Evolutionary conservation across 1,284 basidiomycete genomes (phyloP), one percentile per base, ranked within the genome.

Genomic region (Ustilago crameri): DNA sequence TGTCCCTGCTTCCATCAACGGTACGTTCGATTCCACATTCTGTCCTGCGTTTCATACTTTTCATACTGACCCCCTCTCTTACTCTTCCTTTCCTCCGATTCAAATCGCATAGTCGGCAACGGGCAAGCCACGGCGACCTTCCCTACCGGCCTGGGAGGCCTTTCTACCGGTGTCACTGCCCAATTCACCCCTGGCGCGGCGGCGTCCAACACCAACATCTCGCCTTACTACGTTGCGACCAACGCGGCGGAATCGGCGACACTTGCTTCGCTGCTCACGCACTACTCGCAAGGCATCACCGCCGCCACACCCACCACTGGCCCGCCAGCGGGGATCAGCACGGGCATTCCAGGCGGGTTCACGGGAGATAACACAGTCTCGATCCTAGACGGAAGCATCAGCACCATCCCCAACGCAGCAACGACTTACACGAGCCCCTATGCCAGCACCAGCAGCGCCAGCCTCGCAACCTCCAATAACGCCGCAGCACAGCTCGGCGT

Each of bases 301-400:
- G 69, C 69, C 10, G 44, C 63, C 9, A 59, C 59, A 1, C 69
- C 69, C 12, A 72, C 69, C 26, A 72, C 69, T 1, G 69, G 63
- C 0, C 54, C 59, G 8, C 69, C 69, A 0, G 30, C 45, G 1
- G 69, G 63, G 10, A 72, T 72, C 45, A 42, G 35, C 32, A 67
- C 63, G 0, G 69, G 69, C 17, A 26, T 67, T 9, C 44, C 63
- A 0, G 69, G 69, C 4, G 69, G 69, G 1, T 72, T 72, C 23
- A 67, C 63, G 0, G 69, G 69, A 4, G 12, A 44, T 1, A 54
- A 52, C 34, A 63, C 69, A 0, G 17, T 49, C 5, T 51, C 46
- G 15, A 54, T 71, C 10, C 32, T 71, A 1, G 68, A 71, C 14
- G 68, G 68, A 8, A 57, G 56, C 24, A 60, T 71, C 24, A 44